phyloP scores from a whole-genome alignment of 2,329 filamentous ascomycete genomes.

The Aspergillus sp. region DNA sequence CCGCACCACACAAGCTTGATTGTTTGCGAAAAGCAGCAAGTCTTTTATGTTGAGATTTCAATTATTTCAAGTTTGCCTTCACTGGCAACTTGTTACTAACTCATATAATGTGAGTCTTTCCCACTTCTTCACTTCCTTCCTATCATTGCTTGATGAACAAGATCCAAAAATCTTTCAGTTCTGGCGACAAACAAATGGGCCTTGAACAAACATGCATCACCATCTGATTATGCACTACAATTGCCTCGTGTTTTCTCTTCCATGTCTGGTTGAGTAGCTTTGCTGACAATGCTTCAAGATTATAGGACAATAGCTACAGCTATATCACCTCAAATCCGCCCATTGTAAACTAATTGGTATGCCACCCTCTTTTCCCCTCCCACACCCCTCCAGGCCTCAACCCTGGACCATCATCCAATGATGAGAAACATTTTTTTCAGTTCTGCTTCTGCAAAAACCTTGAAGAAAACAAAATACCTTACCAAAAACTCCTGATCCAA shows the following conservation, averaged over 20 bases:
- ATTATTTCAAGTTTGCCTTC: not conserved
- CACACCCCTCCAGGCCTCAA: not conserved
- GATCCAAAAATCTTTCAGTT: constrained; percentile 52
- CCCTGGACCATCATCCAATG: constrained; percentile 32
- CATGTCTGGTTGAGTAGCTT: constrained; percentile 7
- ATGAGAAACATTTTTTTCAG: constrained; percentile 59
- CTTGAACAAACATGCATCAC: constrained; percentile 64
- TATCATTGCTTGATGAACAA: constrained; percentile 51
- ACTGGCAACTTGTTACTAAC: constrained; percentile 18
- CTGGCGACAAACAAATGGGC: constrained; percentile 58
- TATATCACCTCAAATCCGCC: not conserved
- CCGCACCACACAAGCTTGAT: constrained; percentile 16
- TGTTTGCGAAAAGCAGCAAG: constrained; percentile 8
- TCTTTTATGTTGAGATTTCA: constrained; percentile 26
- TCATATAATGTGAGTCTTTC: constrained; percentile 30
- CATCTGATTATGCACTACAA: constrained; percentile 50
- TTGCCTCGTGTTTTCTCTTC: constrained; percentile 4
- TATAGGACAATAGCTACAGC: not conserved
- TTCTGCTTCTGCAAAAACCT: constrained; percentile 64
- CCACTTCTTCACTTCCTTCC: not conserved
- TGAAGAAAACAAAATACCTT: constrained; percentile 62
- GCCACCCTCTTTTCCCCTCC: constrained; percentile 6
- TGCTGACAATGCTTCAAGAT: constrained; percentile 11
- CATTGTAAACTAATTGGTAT: not conserved
- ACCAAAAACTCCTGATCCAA: constrained; percentile 56